These are phyloP conservation scores for Mycena sanguinolenta DNA, from an alignment of 768 basidiomycete genomes.

Conservation along the genomic window DNA sequence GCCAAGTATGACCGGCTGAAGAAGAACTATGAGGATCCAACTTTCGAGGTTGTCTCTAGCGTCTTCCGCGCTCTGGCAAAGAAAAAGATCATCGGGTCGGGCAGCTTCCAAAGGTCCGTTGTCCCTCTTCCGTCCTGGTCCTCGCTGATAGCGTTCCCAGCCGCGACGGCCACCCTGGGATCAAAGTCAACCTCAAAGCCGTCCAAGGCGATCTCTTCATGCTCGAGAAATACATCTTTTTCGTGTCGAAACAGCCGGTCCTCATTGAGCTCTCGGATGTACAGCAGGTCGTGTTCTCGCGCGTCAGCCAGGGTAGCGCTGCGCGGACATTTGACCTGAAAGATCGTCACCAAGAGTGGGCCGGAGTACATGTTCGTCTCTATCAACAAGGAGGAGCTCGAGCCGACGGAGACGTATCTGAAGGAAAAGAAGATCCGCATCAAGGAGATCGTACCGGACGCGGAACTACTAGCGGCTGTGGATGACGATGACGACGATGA, in stretches of 20 bases:
- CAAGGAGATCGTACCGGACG: slow-evolving; percentile 95
- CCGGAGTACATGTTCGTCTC: slow-evolving; percentile 92
- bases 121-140: neutral
- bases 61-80: slow-evolving; percentile 92
- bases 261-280: slow-evolving; percentile 93
- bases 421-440: slow-evolving; percentile 92
- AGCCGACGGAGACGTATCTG: slow-evolving; percentile 86
- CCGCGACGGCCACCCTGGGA: slow-evolving; percentile 91
- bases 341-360: slow-evolving; percentile 87
- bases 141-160: slow-evolving; percentile 53
- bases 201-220: slow-evolving; percentile 97
- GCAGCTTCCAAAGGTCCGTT: slow-evolving; percentile 84
- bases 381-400: slow-evolving; percentile 96
- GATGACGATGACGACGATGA: slow-evolving; percentile 82
- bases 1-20: slow-evolving; percentile 86
- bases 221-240: slow-evolving; percentile 97
- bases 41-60: slow-evolving; percentile 93
- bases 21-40: slow-evolving; percentile 95
- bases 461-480: slow-evolving; percentile 78
- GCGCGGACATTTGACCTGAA: slow-evolving; percentile 95
- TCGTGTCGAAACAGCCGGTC: slow-evolving; percentile 95
- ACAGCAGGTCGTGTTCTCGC: slow-evolving; percentile 91
- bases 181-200: slow-evolving; percentile 98
- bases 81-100: slow-evolving; percentile 92
- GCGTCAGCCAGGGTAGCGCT: slow-evolving; percentile 88